Percentiles rank a stretch among this genome's conserved stretches.
Evolutionary conservation across 768 basidiomycete genomes (phyloP).

Genomic region (Rhodotorula sphaerocarpa): DNA sequence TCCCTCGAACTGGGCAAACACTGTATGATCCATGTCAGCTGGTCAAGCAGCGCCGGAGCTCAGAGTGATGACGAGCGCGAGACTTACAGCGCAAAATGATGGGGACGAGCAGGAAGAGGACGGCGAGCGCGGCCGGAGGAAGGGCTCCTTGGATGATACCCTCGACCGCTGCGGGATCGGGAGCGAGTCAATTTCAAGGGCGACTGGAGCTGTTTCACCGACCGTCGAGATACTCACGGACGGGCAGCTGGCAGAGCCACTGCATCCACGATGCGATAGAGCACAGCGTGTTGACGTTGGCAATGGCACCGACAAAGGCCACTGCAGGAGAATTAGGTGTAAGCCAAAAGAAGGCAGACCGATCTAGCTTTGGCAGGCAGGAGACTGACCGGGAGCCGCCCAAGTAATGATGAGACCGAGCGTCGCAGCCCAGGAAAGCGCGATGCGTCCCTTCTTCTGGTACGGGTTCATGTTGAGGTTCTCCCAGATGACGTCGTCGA

Average conservation of each 20-base stretch:
- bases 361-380: too few species aligned
- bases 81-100: conserved; percentile 62
- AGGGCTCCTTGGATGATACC: conserved; percentile 84
- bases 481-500: conserved; percentile 82
- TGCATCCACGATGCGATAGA: conserved; percentile 59
- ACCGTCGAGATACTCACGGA: too few species aligned
- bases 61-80: too few species aligned
- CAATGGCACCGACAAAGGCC: conserved; percentile 74
- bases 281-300: conserved; percentile 69
- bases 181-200: too few species aligned
- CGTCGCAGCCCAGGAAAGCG: conserved; percentile 65
- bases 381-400: conserved; percentile 81
- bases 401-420: conserved; percentile 74
- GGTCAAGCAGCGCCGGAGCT: not conserved
- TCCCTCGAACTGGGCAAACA: conserved; percentile 77
- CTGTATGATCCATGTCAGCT: conserved; percentile 41
- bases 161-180: conserved; percentile 47
- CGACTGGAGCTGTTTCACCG: too few species aligned
- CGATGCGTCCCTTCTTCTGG: conserved; percentile 61
- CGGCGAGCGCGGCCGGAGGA: conserved; percentile 74
- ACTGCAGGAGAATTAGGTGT: conserved; percentile 38
- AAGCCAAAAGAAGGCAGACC: conserved; percentile 41
- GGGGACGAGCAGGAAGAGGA: conserved; percentile 82
- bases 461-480: conserved; percentile 86
- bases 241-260: conserved; percentile 71